Evolutionary conservation across 768 basidiomycete species (phyloP), one percentile per base, ranked within the genome.

Genomic region (Russula virescens): DNA sequence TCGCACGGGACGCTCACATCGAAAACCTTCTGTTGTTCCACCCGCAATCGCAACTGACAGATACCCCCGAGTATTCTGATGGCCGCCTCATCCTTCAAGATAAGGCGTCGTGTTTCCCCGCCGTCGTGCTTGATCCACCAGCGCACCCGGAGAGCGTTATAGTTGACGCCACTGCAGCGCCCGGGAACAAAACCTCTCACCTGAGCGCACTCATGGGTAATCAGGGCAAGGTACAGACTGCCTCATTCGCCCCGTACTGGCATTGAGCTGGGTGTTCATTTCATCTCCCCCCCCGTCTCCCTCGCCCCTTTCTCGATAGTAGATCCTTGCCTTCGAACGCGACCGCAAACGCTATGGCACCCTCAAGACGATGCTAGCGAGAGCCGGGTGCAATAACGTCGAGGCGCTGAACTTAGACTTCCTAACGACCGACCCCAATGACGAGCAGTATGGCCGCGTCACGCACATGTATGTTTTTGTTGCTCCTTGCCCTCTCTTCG

Each of bases 101-200:
- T 74, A 98, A 98, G 72, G 96, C 97, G 21, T 96, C 94, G 60
- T 99, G 97, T 74, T 94, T 99, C 73, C 93, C 97, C 19, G 93
- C 96, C 0, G 77, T 85, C 62, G 82, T 98, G 7, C 83, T 99
- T n/a, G 81, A 85, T 23, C 89, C 91, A 47, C 88, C 87, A 13
- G 74, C 78, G 2, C 72, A 70, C 21, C 78, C 83, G 23, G 72
- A 78, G 46, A 74, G 76, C 58, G 77, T 81, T 51, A 90, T 94
- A 34, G 89, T 98, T 45, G 96, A 98, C 73, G 94, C 93, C 14
- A 98, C 94, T 13, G 89, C 94, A 45, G 97, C 97, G 1, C 97
- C 97, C 0, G 97, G 97, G 0, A 99, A 99, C 76, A 99, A 99
- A 76, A 98, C 97, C 2, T 89, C 94, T 9, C 93, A 96, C 73